A percentile compares a stretch with the other conserved stretches of the same genome.
Conservation (phyloP, 2,329 filamentous ascomycete species). For the Clonostachys rosea region DNA sequence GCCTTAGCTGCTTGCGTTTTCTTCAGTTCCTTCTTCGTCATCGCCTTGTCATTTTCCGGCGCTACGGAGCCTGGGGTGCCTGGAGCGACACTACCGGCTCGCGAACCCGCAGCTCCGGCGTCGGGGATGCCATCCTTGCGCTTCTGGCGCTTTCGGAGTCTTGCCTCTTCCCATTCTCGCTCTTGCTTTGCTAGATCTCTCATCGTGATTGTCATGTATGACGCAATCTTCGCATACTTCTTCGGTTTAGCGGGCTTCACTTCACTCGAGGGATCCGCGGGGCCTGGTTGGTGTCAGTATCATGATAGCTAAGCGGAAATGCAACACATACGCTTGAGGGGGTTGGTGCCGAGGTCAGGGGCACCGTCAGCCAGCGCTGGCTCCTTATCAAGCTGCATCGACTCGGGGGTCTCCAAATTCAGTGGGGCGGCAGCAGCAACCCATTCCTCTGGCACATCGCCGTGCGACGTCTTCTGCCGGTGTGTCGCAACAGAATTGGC, state of each 20-base stretch:
- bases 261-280: too few relatives aligned
- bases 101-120: conserved; percentile 38
- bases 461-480: conserved; percentile 75
- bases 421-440: conserved; percentile 59
- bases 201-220: conserved; percentile 47
- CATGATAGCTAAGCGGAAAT: neutral
- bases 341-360: conserved; percentile 35
- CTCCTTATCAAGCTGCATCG: conserved; percentile 11
- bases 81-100: conserved; percentile 52
- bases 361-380: conserved; percentile 24
- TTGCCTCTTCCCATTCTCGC: conserved; percentile 67
- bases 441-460: conserved; percentile 73
- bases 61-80: conserved; percentile 59
- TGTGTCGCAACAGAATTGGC: conserved; percentile 65
- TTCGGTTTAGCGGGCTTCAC: conserved; percentile 13
- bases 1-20: conserved; percentile 73
- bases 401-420: conserved; percentile 30
- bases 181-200: conserved; percentile 62
- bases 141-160: conserved; percentile 62
- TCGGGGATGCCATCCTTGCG: conserved; percentile 54
- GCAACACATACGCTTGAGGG: conserved; percentile 53
- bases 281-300: neutral
- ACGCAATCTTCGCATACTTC: conserved; percentile 44
- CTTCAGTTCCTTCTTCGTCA: conserved; percentile 82
- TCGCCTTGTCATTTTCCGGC: conserved; percentile 61